A percentile compares a stretch with the other conserved stretches of the same genome.
phyloP scores from a whole-genome alignment of 2,329 filamentous ascomycete species.

The Huntiella bhutanensis region DNA sequence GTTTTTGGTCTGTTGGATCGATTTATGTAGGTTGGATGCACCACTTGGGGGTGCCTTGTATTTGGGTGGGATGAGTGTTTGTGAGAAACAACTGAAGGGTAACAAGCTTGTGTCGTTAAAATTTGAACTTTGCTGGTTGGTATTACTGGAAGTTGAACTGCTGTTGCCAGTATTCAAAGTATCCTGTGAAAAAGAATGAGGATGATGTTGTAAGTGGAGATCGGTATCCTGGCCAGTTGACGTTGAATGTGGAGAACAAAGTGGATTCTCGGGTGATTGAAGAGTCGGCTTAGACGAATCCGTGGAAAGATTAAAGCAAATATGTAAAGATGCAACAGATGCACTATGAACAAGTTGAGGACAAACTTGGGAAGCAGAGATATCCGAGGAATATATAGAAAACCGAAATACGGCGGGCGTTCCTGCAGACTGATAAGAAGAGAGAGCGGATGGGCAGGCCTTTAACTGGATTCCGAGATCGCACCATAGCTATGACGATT shows the following conservation, averaged over 20 bases:
- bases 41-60: background rate
- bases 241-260: slow-evolving; percentile 5
- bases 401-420: slow-evolving; percentile 4
- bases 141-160: background rate
- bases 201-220: slow-evolving; percentile 1
- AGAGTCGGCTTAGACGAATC: background rate
- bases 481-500: slow-evolving; percentile 10
- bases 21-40: background rate
- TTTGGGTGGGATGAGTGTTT: slow-evolving; percentile 5
- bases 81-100: slow-evolving; percentile 9
- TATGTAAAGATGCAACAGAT: slow-evolving; percentile 2
- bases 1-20: background rate
- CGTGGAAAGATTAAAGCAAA: slow-evolving; percentile 4
- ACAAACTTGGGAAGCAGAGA: slow-evolving; percentile 9
- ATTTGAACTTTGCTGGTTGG: background rate
- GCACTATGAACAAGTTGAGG: slow-evolving; percentile 5
- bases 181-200: background rate
- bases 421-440: background rate
- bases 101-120: background rate
- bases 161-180: background rate
- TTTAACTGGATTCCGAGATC: slow-evolving; percentile 9
- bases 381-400: slow-evolving; percentile 9
- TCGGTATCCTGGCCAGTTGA: background rate
- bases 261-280: background rate
- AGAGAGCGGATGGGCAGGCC: slow-evolving; percentile 2